phyloP scores from a whole-genome alignment of 306 rosid genomes.

The Vicia sativa region DNA sequence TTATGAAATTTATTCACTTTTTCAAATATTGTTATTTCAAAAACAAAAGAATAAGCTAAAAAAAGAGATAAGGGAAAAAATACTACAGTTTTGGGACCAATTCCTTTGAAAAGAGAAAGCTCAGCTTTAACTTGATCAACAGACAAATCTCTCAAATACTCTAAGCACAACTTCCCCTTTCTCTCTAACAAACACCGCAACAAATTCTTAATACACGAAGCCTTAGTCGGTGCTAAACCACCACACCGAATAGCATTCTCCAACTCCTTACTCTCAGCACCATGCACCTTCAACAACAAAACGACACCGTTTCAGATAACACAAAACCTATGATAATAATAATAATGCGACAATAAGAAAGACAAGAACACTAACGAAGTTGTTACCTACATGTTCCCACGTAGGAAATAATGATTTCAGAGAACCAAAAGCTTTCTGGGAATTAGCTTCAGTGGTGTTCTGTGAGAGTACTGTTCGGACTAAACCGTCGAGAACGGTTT shows the following conservation, averaged over 20 bases:
- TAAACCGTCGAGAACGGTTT: constrained; percentile 76
- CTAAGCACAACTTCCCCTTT: constrained; percentile 76
- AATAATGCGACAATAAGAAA: neutral
- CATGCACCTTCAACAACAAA: constrained; percentile 57
- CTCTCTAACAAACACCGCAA: constrained; percentile 67
- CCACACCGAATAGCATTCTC: constrained; percentile 86
- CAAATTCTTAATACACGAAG: constrained; percentile 74
- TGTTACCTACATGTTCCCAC: constrained; percentile 42
- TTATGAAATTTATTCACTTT: too few species aligned
- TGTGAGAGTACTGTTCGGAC: constrained; percentile 84
- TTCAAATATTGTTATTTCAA: too few species aligned
- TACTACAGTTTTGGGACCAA: constrained; percentile 86
- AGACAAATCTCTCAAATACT: constrained; percentile 68
- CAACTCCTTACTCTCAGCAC: constrained; percentile 59
- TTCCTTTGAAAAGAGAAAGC: constrained; percentile 82
- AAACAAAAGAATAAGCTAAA: constrained; percentile 36
- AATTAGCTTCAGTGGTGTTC: constrained; percentile 71
- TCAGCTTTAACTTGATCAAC: constrained; percentile 72
- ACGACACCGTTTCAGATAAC: constrained; percentile 22
- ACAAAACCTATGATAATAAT: neutral
- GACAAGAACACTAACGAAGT: neutral
- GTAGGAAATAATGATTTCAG: constrained; percentile 77
- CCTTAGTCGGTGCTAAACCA: constrained; percentile 84
- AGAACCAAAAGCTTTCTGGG: constrained; percentile 67
- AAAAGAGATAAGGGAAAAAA: constrained; percentile 27